Percentiles rank a stretch among this genome's conserved stretches.
phyloP scores from a whole-genome alignment of 148 eudicot species.

The Silene uniflora region DNA sequence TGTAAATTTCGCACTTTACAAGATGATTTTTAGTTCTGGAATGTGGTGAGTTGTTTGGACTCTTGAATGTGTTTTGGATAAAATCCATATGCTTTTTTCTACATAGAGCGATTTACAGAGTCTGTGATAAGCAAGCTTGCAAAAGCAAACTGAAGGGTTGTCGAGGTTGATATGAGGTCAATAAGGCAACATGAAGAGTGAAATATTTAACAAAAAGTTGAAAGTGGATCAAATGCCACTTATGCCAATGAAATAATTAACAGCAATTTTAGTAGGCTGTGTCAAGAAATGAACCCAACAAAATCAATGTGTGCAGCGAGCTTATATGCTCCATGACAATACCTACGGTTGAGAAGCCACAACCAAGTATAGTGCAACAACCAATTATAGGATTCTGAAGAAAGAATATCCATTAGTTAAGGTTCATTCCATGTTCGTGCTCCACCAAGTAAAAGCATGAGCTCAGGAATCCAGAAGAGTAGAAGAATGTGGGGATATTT shows the following conservation, averaged over 20 bases:
- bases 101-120: not conserved
- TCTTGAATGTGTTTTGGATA: not conserved
- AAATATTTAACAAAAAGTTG: not conserved
- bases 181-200: not conserved
- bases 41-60: not conserved
- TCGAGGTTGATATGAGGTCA: conserved; percentile 1
- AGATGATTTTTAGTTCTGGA: not conserved
- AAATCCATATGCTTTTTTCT: not conserved
- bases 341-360: not conserved
- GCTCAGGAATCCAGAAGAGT: not conserved
- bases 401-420: not conserved
- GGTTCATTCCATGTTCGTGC: not conserved
- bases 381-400: not conserved
- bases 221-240: conserved; percentile 5
- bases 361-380: not conserved
- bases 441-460: conserved; percentile 9
- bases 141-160: not conserved
- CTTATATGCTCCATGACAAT: conserved; percentile 3
- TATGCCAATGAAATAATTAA: not conserved
- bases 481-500: not conserved
- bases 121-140: not conserved
- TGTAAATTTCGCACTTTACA: not conserved
- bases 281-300: not conserved
- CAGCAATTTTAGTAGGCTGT: not conserved
- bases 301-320: not conserved